Evolutionary conservation across 2,329 filamentous ascomycete species (phyloP).

Genomic region (Chaetomiaceae sp.): DNA sequence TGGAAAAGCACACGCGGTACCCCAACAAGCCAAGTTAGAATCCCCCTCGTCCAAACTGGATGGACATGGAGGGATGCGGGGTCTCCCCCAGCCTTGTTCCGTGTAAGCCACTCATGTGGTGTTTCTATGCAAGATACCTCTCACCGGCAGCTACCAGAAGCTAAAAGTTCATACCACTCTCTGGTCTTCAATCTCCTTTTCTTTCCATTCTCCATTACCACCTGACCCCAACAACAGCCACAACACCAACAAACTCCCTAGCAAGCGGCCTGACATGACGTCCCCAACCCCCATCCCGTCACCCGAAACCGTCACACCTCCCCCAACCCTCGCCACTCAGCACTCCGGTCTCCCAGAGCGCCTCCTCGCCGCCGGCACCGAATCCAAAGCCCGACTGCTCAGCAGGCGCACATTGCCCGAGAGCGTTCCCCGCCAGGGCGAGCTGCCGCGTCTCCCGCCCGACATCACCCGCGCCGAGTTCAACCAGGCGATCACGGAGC

Average conservation of each 20-base stretch:
- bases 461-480: constrained; percentile 23
- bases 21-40: neutral
- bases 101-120: no score
- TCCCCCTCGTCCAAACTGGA: neutral
- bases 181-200: no score
- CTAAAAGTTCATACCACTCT: no score
- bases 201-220: no score
- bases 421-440: constrained; percentile 6
- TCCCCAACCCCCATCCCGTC: no score
- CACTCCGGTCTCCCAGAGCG: constrained; percentile 10
- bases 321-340: constrained; percentile 5
- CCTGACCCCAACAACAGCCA: no score
- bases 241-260: no score
- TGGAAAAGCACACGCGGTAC: neutral
- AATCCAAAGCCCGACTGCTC: constrained; percentile 11
- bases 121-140: no score
- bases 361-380: constrained; percentile 1
- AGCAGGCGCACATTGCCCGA: constrained; percentile 8
- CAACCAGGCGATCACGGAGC: constrained; percentile 33
- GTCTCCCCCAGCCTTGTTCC: no score
- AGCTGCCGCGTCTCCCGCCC: constrained; percentile 10
- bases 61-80: no score
- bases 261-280: no score
- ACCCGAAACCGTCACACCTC: neutral
- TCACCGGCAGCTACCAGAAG: no score